Evolutionary conservation across 768 basidiomycete genomes (phyloP).

Genomic region (Suillus tomentosus): DNA sequence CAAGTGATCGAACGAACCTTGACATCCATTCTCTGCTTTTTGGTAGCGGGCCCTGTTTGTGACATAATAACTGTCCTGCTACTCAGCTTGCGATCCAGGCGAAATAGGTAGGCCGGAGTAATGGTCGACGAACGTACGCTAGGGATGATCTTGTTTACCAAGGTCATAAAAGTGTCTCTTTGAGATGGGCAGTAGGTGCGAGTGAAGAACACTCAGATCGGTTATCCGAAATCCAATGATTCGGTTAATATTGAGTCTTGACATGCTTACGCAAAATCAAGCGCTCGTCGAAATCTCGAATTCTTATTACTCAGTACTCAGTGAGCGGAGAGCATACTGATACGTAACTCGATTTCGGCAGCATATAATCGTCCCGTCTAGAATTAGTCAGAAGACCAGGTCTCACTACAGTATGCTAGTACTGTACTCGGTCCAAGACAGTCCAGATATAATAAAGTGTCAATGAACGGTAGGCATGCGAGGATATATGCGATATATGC

Average conservation of each 20-base stretch:
- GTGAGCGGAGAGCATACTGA: neutral
- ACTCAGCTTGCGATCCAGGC: neutral
- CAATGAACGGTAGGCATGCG: conserved; percentile 26
- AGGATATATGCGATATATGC: conserved; percentile 24
- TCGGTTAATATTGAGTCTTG: too few relatives aligned
- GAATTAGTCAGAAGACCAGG: neutral
- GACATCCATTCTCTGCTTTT: conserved; percentile 47
- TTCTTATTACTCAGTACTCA: neutral
- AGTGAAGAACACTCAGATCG: neutral
- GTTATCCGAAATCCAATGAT: neutral
- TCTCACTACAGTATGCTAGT: conserved; percentile 3
- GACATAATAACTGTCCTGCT: conserved; percentile 21
- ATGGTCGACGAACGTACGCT: neutral
- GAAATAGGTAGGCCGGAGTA: too few relatives aligned
- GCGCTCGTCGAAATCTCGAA: neutral
- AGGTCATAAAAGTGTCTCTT: neutral
- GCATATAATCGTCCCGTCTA: neutral
- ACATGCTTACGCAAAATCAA: neutral
- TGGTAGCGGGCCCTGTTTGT: conserved; percentile 32
- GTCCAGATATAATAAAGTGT: conserved; percentile 19
- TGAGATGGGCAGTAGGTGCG: neutral
- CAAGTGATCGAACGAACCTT: conserved; percentile 31
- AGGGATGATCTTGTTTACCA: conserved; percentile 3
- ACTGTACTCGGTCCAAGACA: conserved; percentile 1
- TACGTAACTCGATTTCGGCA: neutral